Evolutionary conservation across 257 asterid species (phyloP), one percentile per base, ranked within the genome.

Genomic region (Handroanthus guayacan): DNA sequence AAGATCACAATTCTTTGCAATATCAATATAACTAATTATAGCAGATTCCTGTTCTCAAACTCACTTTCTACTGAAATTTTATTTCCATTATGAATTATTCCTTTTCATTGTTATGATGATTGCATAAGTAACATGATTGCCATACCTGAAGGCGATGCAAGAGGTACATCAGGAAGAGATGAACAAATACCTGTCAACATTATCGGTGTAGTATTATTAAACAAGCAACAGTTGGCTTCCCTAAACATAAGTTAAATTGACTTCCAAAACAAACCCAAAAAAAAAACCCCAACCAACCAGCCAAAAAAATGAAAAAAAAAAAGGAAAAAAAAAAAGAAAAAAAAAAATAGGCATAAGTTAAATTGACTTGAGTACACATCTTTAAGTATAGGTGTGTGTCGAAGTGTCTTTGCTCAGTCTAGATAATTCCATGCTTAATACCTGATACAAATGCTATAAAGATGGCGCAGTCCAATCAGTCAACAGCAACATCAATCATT

Each of bases 61-160:
- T 50, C 11, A 25, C 63, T 17, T 11, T 75, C 38, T n/a, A 18
- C 55, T 63, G 20, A 7, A 60, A 63, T 39, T 44, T 60, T 69
- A 11, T 8, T 5, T 38, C 6, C 6, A 60, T 62, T 14, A 64
- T 48, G 41, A 9, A 43, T 41, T 14, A 6, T 13, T 38, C 37
- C 38, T 51, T 44, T 11, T 39, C 11, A 34, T 37, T 50, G 14
- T 39, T 38, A 20, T 39, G 70, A 69, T 71, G 78, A 71, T 71
- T 17, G 63, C 56, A 67, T 56, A 58, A 82, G 78, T 38, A 74
- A 18, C 25, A 20, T 48, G 72, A 78, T 62, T 56, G 58, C 14
- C 74, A 72, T 91, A 95, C 99, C 99, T 95, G 99, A 83, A 95
- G 98, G 75, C 89, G 97, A 84, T 95, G 99, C 89, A 95, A 84